A percentile compares a stretch with the other conserved stretches of the same genome.
Evolutionary conservation across 163 green algal genomes (phyloP).

Genomic region (Chloroidium sp.): DNA sequence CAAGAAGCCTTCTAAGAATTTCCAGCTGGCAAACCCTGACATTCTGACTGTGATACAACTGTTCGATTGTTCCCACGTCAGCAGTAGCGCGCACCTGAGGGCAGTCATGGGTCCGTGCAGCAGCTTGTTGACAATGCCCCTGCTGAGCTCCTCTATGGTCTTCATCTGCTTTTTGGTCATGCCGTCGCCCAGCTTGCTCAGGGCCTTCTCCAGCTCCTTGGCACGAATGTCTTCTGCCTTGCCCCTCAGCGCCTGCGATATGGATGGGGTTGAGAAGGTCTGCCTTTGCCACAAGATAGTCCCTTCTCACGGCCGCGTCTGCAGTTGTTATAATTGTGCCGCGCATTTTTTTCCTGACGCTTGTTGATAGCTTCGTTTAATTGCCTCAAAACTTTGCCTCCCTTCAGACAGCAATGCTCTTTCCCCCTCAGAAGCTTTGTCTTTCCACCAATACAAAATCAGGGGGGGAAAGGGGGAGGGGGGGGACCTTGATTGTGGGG

Average conservation of each 20-base stretch:
- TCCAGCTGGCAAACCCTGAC: background rate
- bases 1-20: too few species aligned
- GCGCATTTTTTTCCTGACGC: too few species aligned
- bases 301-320: too few species aligned
- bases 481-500: constrained; percentile 89
- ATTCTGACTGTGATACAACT: constrained; percentile 18
- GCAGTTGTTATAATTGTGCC: too few species aligned
- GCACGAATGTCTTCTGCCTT: constrained; percentile 90
- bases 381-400: too few species aligned
- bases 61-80: constrained; percentile 33
- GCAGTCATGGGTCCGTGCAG: constrained; percentile 97
- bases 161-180: constrained; percentile 94
- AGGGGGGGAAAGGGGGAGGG: background rate
- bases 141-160: constrained; percentile 87
- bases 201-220: constrained; percentile 86
- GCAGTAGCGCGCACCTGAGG: constrained; percentile 52
- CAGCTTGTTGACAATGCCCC: constrained; percentile 99
- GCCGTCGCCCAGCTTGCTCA: constrained; percentile 81
- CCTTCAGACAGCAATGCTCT: too few species aligned
- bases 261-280: background rate
- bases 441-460: too few species aligned
- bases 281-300: too few species aligned
- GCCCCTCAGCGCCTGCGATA: constrained; percentile 58
- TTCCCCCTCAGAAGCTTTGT: too few species aligned
- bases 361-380: too few species aligned